Conservation (phyloP, 148 eudicot genomes). For the Camellia japonica region DNA sequence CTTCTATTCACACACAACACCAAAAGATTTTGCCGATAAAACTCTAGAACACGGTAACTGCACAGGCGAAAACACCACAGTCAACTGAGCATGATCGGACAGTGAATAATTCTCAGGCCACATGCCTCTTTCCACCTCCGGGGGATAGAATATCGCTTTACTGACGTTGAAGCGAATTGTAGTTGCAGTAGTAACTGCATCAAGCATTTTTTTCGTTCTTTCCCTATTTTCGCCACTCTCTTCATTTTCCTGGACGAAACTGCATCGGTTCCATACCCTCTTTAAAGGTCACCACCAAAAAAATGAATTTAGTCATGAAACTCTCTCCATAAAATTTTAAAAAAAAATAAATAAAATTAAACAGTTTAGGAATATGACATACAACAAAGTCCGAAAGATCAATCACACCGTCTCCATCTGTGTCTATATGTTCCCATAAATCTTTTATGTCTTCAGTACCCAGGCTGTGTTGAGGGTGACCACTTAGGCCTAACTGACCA, state of each 20-base stretch:
- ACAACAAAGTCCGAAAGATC: constrained; percentile 34
- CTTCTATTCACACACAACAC: background rate
- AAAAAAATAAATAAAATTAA: background rate
- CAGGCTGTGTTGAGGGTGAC: constrained; percentile 31
- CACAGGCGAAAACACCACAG: constrained; percentile 35
- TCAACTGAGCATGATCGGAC: constrained; percentile 54
- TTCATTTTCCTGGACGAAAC: constrained; percentile 14
- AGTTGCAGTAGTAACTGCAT: background rate
- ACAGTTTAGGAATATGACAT: background rate
- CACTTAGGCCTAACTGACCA: constrained; percentile 35
- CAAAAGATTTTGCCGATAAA: background rate
- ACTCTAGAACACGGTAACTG: constrained; percentile 15
- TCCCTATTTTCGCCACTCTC: constrained; percentile 9
- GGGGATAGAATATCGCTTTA: constrained; percentile 42
- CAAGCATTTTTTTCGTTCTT: constrained; percentile 6
- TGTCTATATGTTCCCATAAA: constrained; percentile 41
- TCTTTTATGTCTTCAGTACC: constrained; percentile 35
- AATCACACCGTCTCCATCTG: constrained; percentile 39
- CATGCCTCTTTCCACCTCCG: constrained; percentile 42
- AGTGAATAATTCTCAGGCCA: constrained; percentile 51
- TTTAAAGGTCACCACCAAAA: constrained; percentile 9
- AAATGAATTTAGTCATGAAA: background rate
- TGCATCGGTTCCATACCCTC: constrained; percentile 28
- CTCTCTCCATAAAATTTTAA: background rate
- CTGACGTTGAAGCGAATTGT: constrained; percentile 33